phyloP scores from a whole-genome alignment of 768 basidiomycete genomes.

The Lactarius trivialis region DNA sequence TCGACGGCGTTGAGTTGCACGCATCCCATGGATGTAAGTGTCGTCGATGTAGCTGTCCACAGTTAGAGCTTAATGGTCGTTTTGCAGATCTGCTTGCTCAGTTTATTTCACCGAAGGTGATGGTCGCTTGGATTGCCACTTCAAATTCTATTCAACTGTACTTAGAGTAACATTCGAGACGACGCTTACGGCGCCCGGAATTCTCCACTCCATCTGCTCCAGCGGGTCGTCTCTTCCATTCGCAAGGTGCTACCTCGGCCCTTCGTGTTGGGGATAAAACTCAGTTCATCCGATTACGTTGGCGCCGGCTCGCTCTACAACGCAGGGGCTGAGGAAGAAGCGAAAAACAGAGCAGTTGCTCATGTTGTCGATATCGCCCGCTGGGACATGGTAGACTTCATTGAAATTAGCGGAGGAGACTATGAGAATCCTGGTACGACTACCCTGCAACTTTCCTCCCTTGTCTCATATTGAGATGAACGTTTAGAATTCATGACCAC shows the following conservation, averaged over 20 bases:
- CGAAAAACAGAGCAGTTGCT: conserved; percentile 43
- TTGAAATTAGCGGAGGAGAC: conserved; percentile 84
- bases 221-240: conserved; percentile 48
- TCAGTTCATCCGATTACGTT: conserved; percentile 74
- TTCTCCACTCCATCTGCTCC: conserved; percentile 52
- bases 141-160: not conserved
- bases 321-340: conserved; percentile 26
- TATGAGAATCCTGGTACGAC: conserved; percentile 69
- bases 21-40: conserved; percentile 78
- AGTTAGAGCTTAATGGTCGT: not conserved
- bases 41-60: too few species aligned
- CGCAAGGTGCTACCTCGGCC: conserved; percentile 44
- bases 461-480: not conserved
- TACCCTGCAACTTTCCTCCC: not conserved
- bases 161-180: conserved; percentile 44
- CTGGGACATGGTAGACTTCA: conserved; percentile 70
- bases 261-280: conserved; percentile 74
- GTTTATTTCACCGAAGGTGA: conserved; percentile 69
- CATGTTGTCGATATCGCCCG: conserved; percentile 55
- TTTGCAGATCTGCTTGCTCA: conserved; percentile 66
- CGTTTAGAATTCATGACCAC: conserved; percentile 30
- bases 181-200: conserved; percentile 51
- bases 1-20: conserved; percentile 85
- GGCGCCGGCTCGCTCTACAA: conserved; percentile 27
- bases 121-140: not conserved